A percentile compares a stretch with the other conserved stretches of the same genome.
Evolutionary conservation across 352 stramenopile genomes (phyloP).

Genomic region (Phytophthora pisi): DNA sequence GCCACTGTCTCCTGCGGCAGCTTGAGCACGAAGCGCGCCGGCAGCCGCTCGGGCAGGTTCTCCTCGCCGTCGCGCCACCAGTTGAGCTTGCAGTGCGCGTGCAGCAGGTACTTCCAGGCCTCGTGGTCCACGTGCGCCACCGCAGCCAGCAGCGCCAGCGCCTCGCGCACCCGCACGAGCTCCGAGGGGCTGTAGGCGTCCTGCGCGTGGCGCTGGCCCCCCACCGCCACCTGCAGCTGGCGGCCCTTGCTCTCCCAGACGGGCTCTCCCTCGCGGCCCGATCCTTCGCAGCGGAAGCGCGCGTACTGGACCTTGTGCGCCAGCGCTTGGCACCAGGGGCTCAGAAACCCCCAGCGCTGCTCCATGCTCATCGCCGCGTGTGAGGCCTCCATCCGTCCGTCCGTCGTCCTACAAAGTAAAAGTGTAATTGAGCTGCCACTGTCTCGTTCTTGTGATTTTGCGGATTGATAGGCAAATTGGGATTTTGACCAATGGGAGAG

Average conservation of each 20-base stretch:
- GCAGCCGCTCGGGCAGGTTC: constrained; percentile 27
- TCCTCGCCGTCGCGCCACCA: constrained; percentile 30
- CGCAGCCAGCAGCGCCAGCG: constrained; percentile 34
- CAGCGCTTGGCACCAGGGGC: constrained; percentile 9
- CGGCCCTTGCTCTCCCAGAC: constrained; percentile 2
- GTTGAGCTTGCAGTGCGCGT: constrained; percentile 28
- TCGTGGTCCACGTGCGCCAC: constrained; percentile 28
- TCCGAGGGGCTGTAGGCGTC: constrained; percentile 9
- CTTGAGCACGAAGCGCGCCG: constrained; percentile 18
- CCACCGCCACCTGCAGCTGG: constrained; percentile 15
- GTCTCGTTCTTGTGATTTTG: not conserved
- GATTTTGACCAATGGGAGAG: not conserved
- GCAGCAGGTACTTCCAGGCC: constrained; percentile 34
- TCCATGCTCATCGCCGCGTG: not conserved
- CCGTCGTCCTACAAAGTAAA: too few species aligned
- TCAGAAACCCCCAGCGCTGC: constrained; percentile 25
- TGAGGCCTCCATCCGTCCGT: not conserved
- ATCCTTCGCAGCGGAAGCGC: constrained; percentile 11
- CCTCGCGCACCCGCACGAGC: constrained; percentile 22
- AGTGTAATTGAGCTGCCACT: not conserved
- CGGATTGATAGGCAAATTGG: not conserved
- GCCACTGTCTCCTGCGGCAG: constrained; percentile 6
- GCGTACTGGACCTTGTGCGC: constrained; percentile 6
- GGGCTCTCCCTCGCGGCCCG: not conserved
- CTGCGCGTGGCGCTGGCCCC: constrained; percentile 5